phyloP scores from a whole-genome alignment of 2,329 filamentous ascomycete genomes.

The Phialophora tarda region DNA sequence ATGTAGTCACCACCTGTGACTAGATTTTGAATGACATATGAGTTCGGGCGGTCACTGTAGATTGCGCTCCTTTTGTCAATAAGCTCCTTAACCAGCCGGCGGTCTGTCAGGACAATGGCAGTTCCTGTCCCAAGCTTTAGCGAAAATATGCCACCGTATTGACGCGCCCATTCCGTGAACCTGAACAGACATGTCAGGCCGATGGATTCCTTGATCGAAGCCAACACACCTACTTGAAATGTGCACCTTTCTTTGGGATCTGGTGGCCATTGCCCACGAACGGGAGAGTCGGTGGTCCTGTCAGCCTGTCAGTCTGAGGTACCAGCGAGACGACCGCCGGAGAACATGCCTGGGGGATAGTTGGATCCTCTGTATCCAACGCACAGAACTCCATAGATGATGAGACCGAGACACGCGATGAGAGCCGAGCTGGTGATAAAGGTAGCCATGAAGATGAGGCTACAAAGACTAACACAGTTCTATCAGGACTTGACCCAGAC shows the following conservation, averaged over 20 bases:
- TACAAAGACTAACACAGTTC: background rate
- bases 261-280: conserved; percentile 7
- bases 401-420: conserved; percentile 40
- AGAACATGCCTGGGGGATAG: conserved; percentile 9
- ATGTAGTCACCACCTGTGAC: conserved; percentile 56
- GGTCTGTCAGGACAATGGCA: conserved; percentile 51
- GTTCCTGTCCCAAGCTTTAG: conserved; percentile 52
- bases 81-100: conserved; percentile 49
- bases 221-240: conserved; percentile 5
- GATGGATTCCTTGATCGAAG: background rate
- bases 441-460: background rate
- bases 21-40: conserved; percentile 50
- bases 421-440: conserved; percentile 27
- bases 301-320: background rate
- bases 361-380: background rate
- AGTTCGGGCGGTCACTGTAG: conserved; percentile 52
- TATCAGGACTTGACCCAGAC: too few species aligned
- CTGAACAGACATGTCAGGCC: conserved; percentile 37
- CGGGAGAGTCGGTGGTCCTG: conserved; percentile 5
- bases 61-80: conserved; percentile 54
- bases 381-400: background rate
- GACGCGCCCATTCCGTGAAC: conserved; percentile 52
- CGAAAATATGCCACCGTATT: conserved; percentile 51
- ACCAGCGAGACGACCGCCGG: too few species aligned
- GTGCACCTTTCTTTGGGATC: conserved; percentile 7